Conservation (phyloP, 352 stramenopile genomes). For the Phytophthora agathidicida region DNA sequence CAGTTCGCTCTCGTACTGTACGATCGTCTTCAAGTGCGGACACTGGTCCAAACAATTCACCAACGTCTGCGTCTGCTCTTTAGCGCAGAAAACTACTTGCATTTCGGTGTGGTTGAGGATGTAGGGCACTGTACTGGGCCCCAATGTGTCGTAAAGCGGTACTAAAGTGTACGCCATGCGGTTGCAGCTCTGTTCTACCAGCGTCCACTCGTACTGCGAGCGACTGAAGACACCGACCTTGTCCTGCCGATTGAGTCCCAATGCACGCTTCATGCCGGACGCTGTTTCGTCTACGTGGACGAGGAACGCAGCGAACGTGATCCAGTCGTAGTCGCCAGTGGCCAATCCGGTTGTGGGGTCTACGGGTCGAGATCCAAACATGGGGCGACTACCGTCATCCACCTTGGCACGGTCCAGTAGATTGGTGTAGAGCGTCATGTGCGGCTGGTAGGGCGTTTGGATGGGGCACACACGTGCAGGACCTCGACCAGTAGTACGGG, state of each 20-base stretch:
- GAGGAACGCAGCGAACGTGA: constrained; percentile 61
- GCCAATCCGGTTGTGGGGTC: constrained; percentile 40
- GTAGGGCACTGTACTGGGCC: constrained; percentile 54
- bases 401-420: constrained; percentile 50
- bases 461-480: constrained; percentile 26
- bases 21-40: constrained; percentile 45
- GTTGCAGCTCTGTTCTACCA: constrained; percentile 64
- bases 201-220: constrained; percentile 67
- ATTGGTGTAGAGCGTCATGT: constrained; percentile 68
- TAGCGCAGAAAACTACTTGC: constrained; percentile 58
- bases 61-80: constrained; percentile 43
- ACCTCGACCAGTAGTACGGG: constrained; percentile 18
- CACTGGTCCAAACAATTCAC: constrained; percentile 41
- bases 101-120: constrained; percentile 73
- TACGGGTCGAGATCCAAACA: constrained; percentile 52
- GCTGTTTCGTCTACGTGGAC: constrained; percentile 41
- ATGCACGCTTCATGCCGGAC: constrained; percentile 39
- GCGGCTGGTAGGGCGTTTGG: constrained; percentile 34
- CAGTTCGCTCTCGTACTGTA: constrained; percentile 48
- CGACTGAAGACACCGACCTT: constrained; percentile 60
- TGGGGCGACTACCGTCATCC: constrained; percentile 50
- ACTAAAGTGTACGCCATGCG: constrained; percentile 71
- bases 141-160: constrained; percentile 76
- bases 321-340: constrained; percentile 49
- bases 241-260: constrained; percentile 45